Evolutionary conservation across 2,329 filamentous ascomycete species (phyloP), one percentile per base, ranked within the genome.

Genomic region (Raffaelea deltoideospora): DNA sequence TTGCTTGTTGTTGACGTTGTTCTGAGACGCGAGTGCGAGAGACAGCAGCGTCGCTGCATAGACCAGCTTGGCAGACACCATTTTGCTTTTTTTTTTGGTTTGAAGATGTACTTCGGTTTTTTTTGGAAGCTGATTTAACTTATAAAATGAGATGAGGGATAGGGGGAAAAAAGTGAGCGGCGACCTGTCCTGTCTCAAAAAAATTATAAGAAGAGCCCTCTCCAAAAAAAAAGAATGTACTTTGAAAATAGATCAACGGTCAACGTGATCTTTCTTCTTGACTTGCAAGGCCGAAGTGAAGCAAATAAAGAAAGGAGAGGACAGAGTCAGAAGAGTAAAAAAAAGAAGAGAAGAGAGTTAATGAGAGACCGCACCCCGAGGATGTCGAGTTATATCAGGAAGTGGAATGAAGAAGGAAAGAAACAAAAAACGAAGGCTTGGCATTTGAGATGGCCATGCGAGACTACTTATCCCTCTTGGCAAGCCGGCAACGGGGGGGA

Each of bases 211-310:
- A 40, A 34, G 37, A 34, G 31, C 34, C 32, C 33, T 26, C 40
- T 31, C 42, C 36, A 18, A 22, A 26, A 34, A 36, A 32, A 43
- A 42, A 41, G 39, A 46, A 41, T 38, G 41, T 40, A 41, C n/a
- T 35, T 32, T 37, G 34, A 41, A 42, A 41, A 34, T 17, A 46
- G 48, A 51, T 46, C 34, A 47, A 54, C 51, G 52, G 42, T 53
- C 51, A 53, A 54, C 51, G 51, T 50, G 52, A 48, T 50, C 48
- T 45, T 47, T 43, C 39, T 32, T 49, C 45, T 50, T 47, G 45
- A 42, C 48, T 47, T 40, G 47, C 45, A 49, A 48, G 47, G 41
- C 41, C 40, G 43, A 42, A 41, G 38, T 44, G 42, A 39, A 40
- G 43, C 36, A 18, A 42, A 22, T 35, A 28, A 38, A 43, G 32